Evolutionary conservation across 345 rosid genomes (phyloP).

Genomic region (rapeseed (Brassica napus)): DNA sequence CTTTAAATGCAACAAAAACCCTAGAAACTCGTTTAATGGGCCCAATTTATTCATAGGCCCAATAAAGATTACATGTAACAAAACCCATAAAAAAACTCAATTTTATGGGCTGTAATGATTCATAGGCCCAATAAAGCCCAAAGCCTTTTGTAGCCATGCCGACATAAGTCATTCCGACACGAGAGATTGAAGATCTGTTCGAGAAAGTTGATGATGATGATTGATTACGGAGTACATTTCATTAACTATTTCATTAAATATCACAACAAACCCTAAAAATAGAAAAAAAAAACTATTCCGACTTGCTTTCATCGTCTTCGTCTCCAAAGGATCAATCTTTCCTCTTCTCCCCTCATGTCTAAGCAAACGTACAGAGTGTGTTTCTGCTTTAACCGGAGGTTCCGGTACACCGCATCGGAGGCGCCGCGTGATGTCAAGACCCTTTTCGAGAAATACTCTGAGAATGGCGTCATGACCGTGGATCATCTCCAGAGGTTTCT

Average conservation of each 20-base stretch:
- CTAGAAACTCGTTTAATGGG: slow-evolving; percentile 20
- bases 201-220: background rate
- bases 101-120: background rate
- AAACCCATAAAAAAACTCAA: background rate
- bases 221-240: slow-evolving; percentile 3
- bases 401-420: slow-evolving; percentile 55
- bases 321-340: background rate
- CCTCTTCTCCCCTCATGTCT: slow-evolving; percentile 16
- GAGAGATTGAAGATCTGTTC: background rate
- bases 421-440: slow-evolving; percentile 58
- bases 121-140: slow-evolving; percentile 14
- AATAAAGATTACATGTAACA: background rate
- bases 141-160: background rate
- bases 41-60: background rate
- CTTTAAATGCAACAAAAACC: slow-evolving; percentile 25
- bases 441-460: slow-evolving; percentile 53
- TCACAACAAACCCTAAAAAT: slow-evolving; percentile 11
- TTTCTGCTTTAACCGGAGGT: slow-evolving; percentile 62
- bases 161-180: background rate
- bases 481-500: slow-evolving; percentile 58
- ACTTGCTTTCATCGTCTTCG: background rate
- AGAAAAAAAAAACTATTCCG: background rate
- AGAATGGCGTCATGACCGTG: slow-evolving; percentile 53
- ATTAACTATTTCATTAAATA: background rate
- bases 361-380: slow-evolving; percentile 64